Evolutionary conservation across 768 basidiomycete species (phyloP), one percentile per base, ranked within the genome.

Genomic region (Mycena epipterygia): DNA sequence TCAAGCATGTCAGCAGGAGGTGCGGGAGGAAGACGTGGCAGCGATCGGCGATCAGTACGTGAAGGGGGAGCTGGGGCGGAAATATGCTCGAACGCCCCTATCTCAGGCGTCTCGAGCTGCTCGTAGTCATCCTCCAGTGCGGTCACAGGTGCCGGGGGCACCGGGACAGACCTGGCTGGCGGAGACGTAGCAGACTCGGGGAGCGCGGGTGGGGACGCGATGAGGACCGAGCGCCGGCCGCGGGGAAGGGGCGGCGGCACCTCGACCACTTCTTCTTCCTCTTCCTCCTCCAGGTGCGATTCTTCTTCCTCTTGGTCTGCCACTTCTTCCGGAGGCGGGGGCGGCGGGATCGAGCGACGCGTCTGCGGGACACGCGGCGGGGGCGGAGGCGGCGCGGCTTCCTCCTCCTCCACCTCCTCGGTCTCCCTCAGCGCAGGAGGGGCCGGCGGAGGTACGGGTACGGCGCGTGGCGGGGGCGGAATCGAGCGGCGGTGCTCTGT

Each of bases 201-300:
- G 4, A 19, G 5, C 13, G 7, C 59, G 16, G 37, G 27, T 5
- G 67, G 53, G 16, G 42, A 53, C 49, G 57, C 21, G 53, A 29
- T 41, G 46, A 17, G 48, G 35, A 30, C 61, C 3, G 64, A 32
- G 37, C 25, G 62, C 21, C 67, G 48, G 5, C 67, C 67, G 21
- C 49, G 57, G 9, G 67, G 71, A 8, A 68, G 57, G n/a, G 66
- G 71, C 16, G 71, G 67, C 3, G 71, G 71, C 2, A 65, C 67
- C 23, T 68, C 56, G 23, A 68, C 68, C 46, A 35, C 39, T 32
- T 82, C 79, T 35, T 74, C 72, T 35, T 71, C 59, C 30, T 60
- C 49, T 25, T 74, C 68, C 29, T 62, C 19, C 5, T 67, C 67
- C 21, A 14, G 51, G 48, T 29, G 70, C 64, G 27, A 68, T 44